phyloP scores from a whole-genome alignment of 2,329 filamentous ascomycete species.

The Diaporthe caulivora region DNA sequence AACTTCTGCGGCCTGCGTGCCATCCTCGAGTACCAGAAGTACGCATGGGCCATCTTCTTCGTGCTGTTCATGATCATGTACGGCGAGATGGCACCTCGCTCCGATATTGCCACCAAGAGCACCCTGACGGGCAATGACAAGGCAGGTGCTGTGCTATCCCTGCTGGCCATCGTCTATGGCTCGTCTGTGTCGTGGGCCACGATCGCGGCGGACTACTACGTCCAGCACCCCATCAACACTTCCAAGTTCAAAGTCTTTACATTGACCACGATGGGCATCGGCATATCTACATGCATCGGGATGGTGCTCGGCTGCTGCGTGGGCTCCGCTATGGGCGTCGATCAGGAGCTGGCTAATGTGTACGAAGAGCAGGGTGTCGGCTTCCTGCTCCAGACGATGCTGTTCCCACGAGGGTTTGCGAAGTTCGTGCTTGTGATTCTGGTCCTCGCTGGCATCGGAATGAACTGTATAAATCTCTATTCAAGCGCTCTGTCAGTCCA shows the following conservation, averaged over 20 bases:
- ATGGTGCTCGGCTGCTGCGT: conserved; percentile 60
- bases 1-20: conserved; percentile 63
- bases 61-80: conserved; percentile 63
- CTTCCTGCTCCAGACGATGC: conserved; percentile 57
- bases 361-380: conserved; percentile 57
- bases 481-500: conserved; percentile 52
- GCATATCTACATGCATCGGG: conserved; percentile 60
- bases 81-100: conserved; percentile 56
- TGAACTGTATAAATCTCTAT: conserved; percentile 60
- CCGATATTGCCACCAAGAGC: conserved; percentile 53
- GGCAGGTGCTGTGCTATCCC: conserved; percentile 54
- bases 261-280: conserved; percentile 61
- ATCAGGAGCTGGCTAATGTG: conserved; percentile 51
- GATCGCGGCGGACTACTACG: conserved; percentile 58
- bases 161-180: conserved; percentile 61
- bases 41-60: conserved; percentile 62
- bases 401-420: conserved; percentile 59
- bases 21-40: conserved; percentile 62
- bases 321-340: conserved; percentile 55
- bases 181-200: conserved; percentile 60
- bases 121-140: conserved; percentile 50
- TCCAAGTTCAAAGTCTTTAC: conserved; percentile 60
- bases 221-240: conserved; percentile 59
- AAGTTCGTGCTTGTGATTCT: conserved; percentile 55
- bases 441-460: conserved; percentile 56